Evolutionary conservation across 768 basidiomycete genomes (phyloP).

Genomic region (Agaricus subrufescens): DNA sequence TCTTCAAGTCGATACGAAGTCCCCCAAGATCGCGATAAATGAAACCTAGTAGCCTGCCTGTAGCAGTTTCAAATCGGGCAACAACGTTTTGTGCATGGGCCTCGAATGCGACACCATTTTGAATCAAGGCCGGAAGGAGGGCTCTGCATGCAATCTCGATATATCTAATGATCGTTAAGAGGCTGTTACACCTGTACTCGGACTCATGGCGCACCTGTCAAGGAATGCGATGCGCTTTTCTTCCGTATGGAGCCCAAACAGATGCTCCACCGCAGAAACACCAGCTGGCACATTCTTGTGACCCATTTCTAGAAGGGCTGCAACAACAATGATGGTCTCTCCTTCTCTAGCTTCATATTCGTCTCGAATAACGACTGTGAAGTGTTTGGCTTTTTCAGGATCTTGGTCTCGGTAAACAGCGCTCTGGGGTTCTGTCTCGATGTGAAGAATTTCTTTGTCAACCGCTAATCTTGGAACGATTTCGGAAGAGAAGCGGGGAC

Average conservation of each 20-base stretch:
- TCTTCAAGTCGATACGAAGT: constrained; percentile 48
- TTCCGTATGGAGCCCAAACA: constrained; percentile 40
- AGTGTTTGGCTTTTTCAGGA: constrained; percentile 47
- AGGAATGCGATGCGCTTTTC: constrained; percentile 43
- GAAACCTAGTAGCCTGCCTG: constrained; percentile 43
- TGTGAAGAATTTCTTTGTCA: constrained; percentile 34
- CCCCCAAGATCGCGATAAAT: constrained; percentile 56
- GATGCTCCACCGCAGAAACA: constrained; percentile 41
- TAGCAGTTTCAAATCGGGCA: constrained; percentile 37
- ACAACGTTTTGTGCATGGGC: constrained; percentile 58
- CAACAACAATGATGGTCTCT: constrained; percentile 44
- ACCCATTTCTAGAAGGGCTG: constrained; percentile 50
- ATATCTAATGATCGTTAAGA: constrained; percentile 30
- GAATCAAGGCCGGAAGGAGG: constrained; percentile 44
- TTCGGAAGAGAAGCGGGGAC: constrained; percentile 48
- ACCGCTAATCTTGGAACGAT: constrained; percentile 45
- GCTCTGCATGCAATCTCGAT: constrained; percentile 46
- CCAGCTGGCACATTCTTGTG: constrained; percentile 36
- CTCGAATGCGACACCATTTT: constrained; percentile 58
- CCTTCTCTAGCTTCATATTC: constrained; percentile 33
- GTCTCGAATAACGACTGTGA: constrained; percentile 44
- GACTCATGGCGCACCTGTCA: constrained; percentile 29
- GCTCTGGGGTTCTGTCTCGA: constrained; percentile 47
- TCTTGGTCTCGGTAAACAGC: constrained; percentile 37
- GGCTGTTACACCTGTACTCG: neutral